phyloP scores from a whole-genome alignment of 163 green algal species.

The Trebouxiophyceae sp. region DNA sequence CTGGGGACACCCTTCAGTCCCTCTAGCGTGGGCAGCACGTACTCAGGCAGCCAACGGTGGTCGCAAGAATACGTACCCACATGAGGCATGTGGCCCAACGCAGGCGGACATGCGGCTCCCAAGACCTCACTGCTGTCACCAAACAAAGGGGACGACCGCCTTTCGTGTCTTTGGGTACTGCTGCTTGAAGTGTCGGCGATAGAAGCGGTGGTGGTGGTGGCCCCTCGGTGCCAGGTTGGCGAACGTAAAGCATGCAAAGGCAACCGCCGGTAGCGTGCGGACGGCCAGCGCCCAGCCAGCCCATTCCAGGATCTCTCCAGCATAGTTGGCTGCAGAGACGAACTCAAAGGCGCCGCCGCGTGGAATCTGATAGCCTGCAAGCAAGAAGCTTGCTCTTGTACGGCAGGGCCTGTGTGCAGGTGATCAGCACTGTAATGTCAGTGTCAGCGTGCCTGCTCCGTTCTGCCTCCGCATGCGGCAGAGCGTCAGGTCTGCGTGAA shows the following conservation, averaged over 20 bases:
- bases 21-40: not conserved
- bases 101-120: not conserved
- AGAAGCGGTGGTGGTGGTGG: slow-evolving; percentile 60
- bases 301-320: slow-evolving; percentile 75
- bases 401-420: not conserved
- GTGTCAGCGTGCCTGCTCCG: not conserved
- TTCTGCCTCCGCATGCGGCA: slow-evolving; percentile 25
- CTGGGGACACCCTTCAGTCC: not conserved
- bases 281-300: slow-evolving; percentile 45
- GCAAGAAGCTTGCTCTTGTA: not conserved
- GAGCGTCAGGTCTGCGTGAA: slow-evolving; percentile 37
- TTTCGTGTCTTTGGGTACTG: slow-evolving; percentile 43
- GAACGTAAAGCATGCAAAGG: slow-evolving; percentile 68
- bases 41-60: too few relatives aligned
- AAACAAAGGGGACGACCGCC: slow-evolving; percentile 64
- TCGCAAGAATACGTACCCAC: too few relatives aligned
- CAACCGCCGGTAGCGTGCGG: slow-evolving; percentile 27
- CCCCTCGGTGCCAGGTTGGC: slow-evolving; percentile 65
- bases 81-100: too few relatives aligned
- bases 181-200: slow-evolving; percentile 53
- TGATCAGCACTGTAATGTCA: not conserved
- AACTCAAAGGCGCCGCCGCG: slow-evolving; percentile 62
- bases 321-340: slow-evolving; percentile 77
- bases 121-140: slow-evolving; percentile 23
- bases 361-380: slow-evolving; percentile 71